Evolutionary conservation across 1,284 basidiomycete genomes (phyloP), one percentile per base, ranked within the genome.

Genomic region (Microbotryum silenes-acaulis): DNA sequence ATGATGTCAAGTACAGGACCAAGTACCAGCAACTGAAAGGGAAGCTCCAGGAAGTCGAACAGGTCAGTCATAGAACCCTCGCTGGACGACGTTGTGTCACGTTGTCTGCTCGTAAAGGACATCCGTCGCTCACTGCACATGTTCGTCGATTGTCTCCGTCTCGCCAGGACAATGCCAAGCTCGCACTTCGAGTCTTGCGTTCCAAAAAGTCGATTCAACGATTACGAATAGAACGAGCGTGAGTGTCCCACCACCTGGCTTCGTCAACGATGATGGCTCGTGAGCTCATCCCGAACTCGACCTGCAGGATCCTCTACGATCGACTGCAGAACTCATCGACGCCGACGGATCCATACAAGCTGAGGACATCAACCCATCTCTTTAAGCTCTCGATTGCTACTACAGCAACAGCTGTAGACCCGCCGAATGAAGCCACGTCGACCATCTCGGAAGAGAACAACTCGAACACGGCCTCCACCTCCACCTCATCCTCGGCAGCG

Each of bases 1-100:
- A 93, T 74, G 90, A 91, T 73, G 82, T 82, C 73, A 91, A 91
- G 77, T 93, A 93, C 75, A 84, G 88, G 64, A 81, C 82, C 72
- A 93, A 93, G 77, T 92, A 91, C 79, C 89, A 85, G 75, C 89
- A 93, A 64, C 79, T 93, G 68, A 92, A 90, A 75, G 82, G 83
- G 74, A 92, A 91, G 78, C 87, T 92, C 59, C 84, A 84, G 74
- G 88, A 91, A 76, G 88, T 93, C 65, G 90, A 93, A 77, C 77
- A 81, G 55, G 89, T 89, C 69, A 70, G 84, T 80, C 54, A 18
- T 14, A 37, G 20, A 27, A 23, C 25, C 7, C 29, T 42, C 52
- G 9, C 37, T 16, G 29, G 23, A 12, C 59, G 51, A 51, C 33
- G 46, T 57, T 47, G 18, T 37, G 23, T 47, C 44, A 27, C 10